Evolutionary conservation across 1,284 basidiomycete species (phyloP).

Genomic region (Sanghuangporus sanghuang): DNA sequence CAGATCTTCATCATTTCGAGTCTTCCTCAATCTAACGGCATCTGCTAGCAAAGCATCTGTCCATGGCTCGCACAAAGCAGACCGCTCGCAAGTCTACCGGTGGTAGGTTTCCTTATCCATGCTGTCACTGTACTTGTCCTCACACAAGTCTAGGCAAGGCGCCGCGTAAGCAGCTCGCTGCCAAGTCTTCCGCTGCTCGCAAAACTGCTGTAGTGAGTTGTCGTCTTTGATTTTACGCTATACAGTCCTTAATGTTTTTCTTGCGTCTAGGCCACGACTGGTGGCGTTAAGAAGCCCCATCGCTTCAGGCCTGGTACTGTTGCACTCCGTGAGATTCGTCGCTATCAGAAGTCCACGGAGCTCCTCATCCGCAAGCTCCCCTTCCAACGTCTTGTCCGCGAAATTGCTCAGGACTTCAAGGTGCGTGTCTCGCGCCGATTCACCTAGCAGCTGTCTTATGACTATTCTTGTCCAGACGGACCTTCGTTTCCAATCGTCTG

Average conservation of each 20-base stretch:
- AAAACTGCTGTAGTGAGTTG: conserved; percentile 39
- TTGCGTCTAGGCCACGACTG: conserved; percentile 40
- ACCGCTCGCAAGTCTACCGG: conserved; percentile 24
- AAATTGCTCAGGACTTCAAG: conserved; percentile 70
- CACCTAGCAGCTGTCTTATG: not conserved
- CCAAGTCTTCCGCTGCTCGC: conserved; percentile 48
- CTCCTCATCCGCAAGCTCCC: conserved; percentile 73
- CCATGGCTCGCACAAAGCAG: conserved; percentile 23
- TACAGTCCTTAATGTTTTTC: not conserved
- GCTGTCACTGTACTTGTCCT: not conserved
- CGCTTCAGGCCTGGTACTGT: conserved; percentile 59
- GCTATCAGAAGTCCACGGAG: conserved; percentile 81
- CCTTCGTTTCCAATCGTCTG: conserved; percentile 77
- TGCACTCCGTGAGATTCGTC: conserved; percentile 79
- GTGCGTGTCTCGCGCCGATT: conserved; percentile 31
- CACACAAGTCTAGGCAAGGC: conserved; percentile 35
- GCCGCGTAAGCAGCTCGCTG: conserved; percentile 60
- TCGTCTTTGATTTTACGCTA: not conserved
- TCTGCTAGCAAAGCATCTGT: not conserved
- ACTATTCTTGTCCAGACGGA: conserved; percentile 48
- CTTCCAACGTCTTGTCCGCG: conserved; percentile 72
- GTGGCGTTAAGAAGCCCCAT: conserved; percentile 79
- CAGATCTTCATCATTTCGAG: conserved; percentile 7
- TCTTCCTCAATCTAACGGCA: not conserved
- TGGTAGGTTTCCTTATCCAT: conserved; percentile 19